Evolutionary conservation across 2,329 filamentous ascomycete species (phyloP).

Genomic region (Claviceps quebecensis): DNA sequence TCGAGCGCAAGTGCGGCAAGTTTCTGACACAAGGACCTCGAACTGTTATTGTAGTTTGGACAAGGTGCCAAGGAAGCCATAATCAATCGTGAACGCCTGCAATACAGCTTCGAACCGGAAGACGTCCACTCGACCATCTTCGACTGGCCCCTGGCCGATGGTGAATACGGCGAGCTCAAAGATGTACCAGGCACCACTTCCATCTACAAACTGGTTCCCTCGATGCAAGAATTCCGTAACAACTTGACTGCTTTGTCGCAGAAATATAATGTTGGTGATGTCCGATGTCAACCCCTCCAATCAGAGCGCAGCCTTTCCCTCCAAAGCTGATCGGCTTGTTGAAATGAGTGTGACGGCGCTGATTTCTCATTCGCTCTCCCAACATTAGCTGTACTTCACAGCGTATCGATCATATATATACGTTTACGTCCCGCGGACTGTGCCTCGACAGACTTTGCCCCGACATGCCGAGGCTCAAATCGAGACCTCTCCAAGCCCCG

Average conservation of each 20-base stretch:
- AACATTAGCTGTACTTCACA: slow-evolving; percentile 41
- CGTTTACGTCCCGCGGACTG: slow-evolving; percentile 37
- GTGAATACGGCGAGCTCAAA: slow-evolving; percentile 10
- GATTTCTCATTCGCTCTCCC: neutral
- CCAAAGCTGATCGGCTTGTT: too few relatives aligned
- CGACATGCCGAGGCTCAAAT: slow-evolving; percentile 36
- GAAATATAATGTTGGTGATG: slow-evolving; percentile 32
- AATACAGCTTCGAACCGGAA: slow-evolving; percentile 1
- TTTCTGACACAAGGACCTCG: neutral
- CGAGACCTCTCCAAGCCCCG: slow-evolving; percentile 26
- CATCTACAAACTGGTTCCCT: slow-evolving; percentile 18
- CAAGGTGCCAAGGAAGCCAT: slow-evolving; percentile 19
- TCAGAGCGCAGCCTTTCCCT: too few relatives aligned
- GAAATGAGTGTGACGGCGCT: neutral
- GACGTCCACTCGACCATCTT: slow-evolving; percentile 11
- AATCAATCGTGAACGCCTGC: slow-evolving; percentile 20
- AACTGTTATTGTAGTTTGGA: slow-evolving; percentile 19
- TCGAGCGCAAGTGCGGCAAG: neutral
- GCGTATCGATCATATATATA: slow-evolving; percentile 44
- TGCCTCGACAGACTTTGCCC: slow-evolving; percentile 33
- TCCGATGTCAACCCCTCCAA: too few relatives aligned
- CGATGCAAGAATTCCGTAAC: slow-evolving; percentile 30
- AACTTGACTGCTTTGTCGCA: slow-evolving; percentile 47
- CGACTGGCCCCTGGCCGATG: slow-evolving; percentile 15
- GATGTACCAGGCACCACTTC: slow-evolving; percentile 7